Evolutionary conservation across 345 rosid species (phyloP), one percentile per base, ranked within the genome.

Genomic region (Noccaea bulbosa): DNA sequence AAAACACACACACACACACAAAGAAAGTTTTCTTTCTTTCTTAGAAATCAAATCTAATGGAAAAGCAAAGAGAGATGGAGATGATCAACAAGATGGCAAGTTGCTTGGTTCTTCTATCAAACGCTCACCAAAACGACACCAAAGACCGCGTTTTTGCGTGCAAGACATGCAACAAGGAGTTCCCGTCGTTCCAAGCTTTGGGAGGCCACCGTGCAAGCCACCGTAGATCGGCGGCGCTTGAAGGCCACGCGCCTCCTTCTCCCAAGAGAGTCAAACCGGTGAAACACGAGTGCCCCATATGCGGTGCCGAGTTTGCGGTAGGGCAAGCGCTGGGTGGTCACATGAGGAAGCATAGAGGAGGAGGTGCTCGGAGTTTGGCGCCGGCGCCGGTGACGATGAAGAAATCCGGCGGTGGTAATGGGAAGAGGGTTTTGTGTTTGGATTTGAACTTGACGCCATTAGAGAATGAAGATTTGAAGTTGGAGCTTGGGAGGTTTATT

Each of bases 281-380:
- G 76, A 80, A 74, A 5, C 98, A 93, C 67, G 83, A 83, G 83
- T 93, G 98, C 77, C 81, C 94, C 7, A 86, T 91, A 15, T 93
- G 98, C 33, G 97, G 98, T 11, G 81, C 84, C 2, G 94, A 91
- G 73, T 93, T 93, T 17, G 67, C 86, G 0, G 62, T 93, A 3
- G 97, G 98, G 11, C 98, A 93, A 79, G 98, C 98, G 1, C 83
- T 91, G 0, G 98, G 98, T 0, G 98, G 98, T 27, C 98, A 93
- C 68, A 93, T 93, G 98, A 85, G 98, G 81, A 81, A 91, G 69
- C 98, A 93, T 41, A 79, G 89, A 50, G 53, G 67, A 57, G 69
- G 76, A 5, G 84, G 62, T 39, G 77, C 75, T 73, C 59, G 80
- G 73, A 60, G 39, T 67, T 47, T 68, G 73, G 53, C 60, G 11